Evolutionary conservation across 257 asterid genomes (phyloP).

Genomic region (Nicotiana paniculata): DNA sequence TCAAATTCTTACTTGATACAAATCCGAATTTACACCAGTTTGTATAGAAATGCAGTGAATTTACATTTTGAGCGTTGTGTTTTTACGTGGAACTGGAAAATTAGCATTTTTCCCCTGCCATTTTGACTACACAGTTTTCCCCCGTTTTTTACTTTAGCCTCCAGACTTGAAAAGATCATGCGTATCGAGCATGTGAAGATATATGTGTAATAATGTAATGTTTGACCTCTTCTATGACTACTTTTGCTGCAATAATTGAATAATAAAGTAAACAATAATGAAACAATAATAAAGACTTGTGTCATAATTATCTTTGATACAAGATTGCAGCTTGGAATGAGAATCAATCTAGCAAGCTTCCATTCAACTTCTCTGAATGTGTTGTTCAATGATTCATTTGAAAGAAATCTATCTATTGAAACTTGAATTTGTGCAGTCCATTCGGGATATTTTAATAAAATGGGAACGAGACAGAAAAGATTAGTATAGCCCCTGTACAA

Average conservation of each 20-base stretch:
- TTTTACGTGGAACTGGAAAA: not conserved
- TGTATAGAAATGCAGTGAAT: not conserved
- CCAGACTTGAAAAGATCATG: not conserved
- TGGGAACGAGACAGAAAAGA: too few relatives aligned
- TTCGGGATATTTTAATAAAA: too few relatives aligned
- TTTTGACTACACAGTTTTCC: not conserved
- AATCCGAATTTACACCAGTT: not conserved
- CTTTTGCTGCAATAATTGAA: not conserved
- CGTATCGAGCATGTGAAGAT: not conserved
- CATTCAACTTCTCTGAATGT: too few relatives aligned
- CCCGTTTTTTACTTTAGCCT: not conserved
- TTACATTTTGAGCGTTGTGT: not conserved
- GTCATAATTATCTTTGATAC: too few relatives aligned
- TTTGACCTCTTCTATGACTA: slow-evolving; percentile 7
- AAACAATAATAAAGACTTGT: not conserved
- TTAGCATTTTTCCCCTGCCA: not conserved
- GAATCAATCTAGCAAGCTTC: too few relatives aligned
- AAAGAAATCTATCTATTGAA: not conserved
- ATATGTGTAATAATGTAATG: not conserved
- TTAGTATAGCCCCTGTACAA: too few relatives aligned
- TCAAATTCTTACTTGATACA: not conserved
- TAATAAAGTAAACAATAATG: not conserved
- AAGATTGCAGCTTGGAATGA: not conserved
- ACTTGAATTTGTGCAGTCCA: not conserved
- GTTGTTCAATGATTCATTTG: not conserved